phyloP scores from a whole-genome alignment of 768 basidiomycete genomes.

The Boletus insuetus region DNA sequence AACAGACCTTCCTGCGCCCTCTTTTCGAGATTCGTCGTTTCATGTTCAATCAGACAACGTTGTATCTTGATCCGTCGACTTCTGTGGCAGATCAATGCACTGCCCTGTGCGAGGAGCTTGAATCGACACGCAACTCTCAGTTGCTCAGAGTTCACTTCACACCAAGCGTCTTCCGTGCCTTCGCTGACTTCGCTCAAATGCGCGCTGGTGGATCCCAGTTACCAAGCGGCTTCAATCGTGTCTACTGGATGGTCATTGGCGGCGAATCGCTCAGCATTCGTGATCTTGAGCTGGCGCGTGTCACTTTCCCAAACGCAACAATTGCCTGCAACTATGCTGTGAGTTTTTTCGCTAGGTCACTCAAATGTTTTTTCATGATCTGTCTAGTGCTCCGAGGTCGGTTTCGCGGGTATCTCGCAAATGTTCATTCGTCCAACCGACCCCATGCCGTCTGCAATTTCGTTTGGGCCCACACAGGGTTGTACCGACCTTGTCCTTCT shows the following conservation, averaged over 20 bases:
- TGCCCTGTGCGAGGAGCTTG: slow-evolving; percentile 25
- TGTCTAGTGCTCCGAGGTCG: slow-evolving; percentile 28
- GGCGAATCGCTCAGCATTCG: slow-evolving; percentile 26
- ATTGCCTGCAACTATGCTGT: slow-evolving; percentile 33
- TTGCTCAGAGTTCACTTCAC: slow-evolving; percentile 30
- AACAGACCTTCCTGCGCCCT: slow-evolving; percentile 30
- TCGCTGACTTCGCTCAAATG: slow-evolving; percentile 28
- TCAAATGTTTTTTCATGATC: not conserved
- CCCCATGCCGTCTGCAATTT: slow-evolving; percentile 24
- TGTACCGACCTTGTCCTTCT: slow-evolving; percentile 29
- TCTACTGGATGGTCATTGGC: slow-evolving; percentile 35
- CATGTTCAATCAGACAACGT: slow-evolving; percentile 32
- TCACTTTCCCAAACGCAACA: slow-evolving; percentile 24
- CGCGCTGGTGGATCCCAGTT: slow-evolving; percentile 14
- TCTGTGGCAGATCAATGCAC: slow-evolving; percentile 29
- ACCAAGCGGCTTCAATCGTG: slow-evolving; percentile 22
- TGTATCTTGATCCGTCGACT: slow-evolving; percentile 28
- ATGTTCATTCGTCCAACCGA: slow-evolving; percentile 29
- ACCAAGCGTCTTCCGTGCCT: slow-evolving; percentile 29
- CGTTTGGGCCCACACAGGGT: slow-evolving; percentile 28
- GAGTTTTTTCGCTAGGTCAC: not conserved
- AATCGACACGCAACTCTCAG: slow-evolving; percentile 19
- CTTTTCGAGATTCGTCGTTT: slow-evolving; percentile 32
- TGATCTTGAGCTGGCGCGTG: slow-evolving; percentile 27
- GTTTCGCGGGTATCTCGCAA: slow-evolving; percentile 30